Evolutionary conservation across 495 filamentous ascomycete species (phyloP).

Genomic region (Neurospora tetrasperma): DNA sequence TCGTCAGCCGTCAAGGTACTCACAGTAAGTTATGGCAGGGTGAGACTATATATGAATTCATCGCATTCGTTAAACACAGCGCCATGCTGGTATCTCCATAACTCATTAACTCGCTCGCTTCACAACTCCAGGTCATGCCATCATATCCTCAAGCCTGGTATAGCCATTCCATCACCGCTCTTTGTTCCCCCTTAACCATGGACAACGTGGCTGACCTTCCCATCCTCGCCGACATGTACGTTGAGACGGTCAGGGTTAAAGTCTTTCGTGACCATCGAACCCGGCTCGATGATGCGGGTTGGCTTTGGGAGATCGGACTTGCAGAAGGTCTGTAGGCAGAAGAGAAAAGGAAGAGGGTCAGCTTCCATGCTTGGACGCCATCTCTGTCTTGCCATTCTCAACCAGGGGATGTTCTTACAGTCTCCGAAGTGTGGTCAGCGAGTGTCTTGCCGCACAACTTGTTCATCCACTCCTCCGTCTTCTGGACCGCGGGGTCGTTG

Average conservation of each 20-base stretch:
- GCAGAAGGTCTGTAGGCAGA: constrained; percentile 56
- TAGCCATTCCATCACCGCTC: not conserved
- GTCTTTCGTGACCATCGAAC: constrained; percentile 52
- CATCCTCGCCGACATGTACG: constrained; percentile 60
- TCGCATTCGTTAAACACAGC: not conserved
- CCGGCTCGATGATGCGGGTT: constrained; percentile 57
- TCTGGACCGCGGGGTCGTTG: constrained; percentile 39
- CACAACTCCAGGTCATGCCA: not conserved
- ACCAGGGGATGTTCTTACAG: constrained; percentile 20
- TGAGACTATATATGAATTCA: not conserved
- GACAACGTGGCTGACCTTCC: constrained; percentile 60
- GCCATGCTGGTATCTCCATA: not conserved
- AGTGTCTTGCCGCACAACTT: constrained; percentile 70
- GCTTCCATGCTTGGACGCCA: constrained; percentile 3
- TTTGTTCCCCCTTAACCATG: constrained; percentile 33
- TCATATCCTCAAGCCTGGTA: not conserved
- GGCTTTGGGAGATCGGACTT: constrained; percentile 60
- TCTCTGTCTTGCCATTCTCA: not conserved
- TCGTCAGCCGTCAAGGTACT: not conserved
- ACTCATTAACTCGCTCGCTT: not conserved
- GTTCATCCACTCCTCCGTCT: constrained; percentile 55
- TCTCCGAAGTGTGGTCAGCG: constrained; percentile 32
- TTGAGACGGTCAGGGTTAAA: constrained; percentile 54
- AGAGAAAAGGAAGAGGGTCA: not conserved
- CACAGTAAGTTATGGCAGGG: not conserved